Base-by-base conservation (phyloP, 108 stramenopile species). In the Pseudonitzschia multiseries region DNA sequence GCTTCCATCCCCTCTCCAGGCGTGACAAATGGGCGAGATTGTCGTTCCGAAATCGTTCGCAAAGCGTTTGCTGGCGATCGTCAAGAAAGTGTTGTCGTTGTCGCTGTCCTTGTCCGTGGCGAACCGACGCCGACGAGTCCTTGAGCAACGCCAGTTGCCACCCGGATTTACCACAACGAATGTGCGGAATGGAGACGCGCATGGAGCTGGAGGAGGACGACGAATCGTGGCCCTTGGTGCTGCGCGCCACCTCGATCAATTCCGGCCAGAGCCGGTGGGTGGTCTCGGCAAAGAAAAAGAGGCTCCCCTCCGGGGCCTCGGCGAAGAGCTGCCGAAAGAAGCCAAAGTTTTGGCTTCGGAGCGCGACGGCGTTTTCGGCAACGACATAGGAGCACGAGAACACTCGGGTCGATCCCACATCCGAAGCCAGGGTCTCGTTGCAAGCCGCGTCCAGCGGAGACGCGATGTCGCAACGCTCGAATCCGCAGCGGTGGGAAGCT, bases 231-330 rank as follows among this genome's bases (percentile, higher is more conserved):
- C 20, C 56, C 10, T 57, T 27, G 24, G 13, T 12, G 21, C 20
- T 10, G 10, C 9, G 9, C 26, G 56, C 56, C 26, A 76, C 18
- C 15, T 54, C 36, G 21, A 76, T 71, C 62, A 89, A 73, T 21
- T 90, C 84, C 21, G 87, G 85, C 89, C 89, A 90, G 13, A 87
- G 32, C 9, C 89, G 78, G 18, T 74, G 89, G 32, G 82, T 81
- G 29, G 77, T 79, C 66, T 90, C 89, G 0, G 81, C 84, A 22
- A 90, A 72, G 17, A 87, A 33, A 65, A 90, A 86, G 50, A 85
- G 9, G 2, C 85, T 68, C 2, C 79, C 85, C 0, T 64, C 60
- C 41, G 33, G 8, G 15, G 85, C 81, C 31, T 43, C 64, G 27
- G 65, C 5, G 56, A 87, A 87, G 21, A 87, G 52, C 20, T 90